A percentile compares a stretch with the other conserved stretches of the same genome.
These are phyloP conservation scores for Citrus medica DNA, from an alignment of 345 rosid genomes.

Conservation along the genomic window DNA sequence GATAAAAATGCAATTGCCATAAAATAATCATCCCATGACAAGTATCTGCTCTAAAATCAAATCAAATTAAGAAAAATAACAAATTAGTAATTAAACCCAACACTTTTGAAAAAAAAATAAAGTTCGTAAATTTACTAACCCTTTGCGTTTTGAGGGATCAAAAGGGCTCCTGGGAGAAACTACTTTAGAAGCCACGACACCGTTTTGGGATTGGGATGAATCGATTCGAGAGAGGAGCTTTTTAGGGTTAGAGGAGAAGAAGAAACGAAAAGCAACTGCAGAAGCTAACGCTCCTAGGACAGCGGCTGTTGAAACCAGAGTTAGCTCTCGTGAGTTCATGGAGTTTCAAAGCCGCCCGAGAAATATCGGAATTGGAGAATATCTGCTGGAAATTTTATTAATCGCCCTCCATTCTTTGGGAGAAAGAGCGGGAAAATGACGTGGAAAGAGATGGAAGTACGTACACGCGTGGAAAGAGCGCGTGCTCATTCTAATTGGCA, in stretches of 20 bases:
- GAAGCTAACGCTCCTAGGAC: constrained; percentile 65
- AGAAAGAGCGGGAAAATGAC: constrained; percentile 7
- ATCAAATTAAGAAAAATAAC: not conserved
- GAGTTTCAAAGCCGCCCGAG: not conserved
- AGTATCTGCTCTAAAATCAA: constrained; percentile 44
- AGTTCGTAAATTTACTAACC: constrained; percentile 34
- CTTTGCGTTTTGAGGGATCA: constrained; percentile 74
- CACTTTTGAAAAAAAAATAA: no score
- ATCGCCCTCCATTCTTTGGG: not conserved
- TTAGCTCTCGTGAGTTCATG: constrained; percentile 65
- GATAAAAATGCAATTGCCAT: constrained; percentile 87
- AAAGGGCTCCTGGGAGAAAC: constrained; percentile 48
- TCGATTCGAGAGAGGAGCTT: constrained; percentile 17
- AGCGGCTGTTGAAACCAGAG: constrained; percentile 59
- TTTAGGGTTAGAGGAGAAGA: constrained; percentile 45
- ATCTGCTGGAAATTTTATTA: not conserved
- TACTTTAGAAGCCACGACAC: constrained; percentile 26
- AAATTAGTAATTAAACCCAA: not conserved
- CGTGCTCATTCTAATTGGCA: no score
- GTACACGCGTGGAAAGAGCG: no score
- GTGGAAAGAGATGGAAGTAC: not conserved
- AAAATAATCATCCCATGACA: constrained; percentile 96
- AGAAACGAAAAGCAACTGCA: constrained; percentile 50
- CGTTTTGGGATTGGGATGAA: constrained; percentile 26
- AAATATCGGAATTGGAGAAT: constrained; percentile 2